Evolutionary conservation across 108 stramenopile genomes (phyloP), one percentile per base, ranked within the genome.

Genomic region (Cyclotella baltica): DNA sequence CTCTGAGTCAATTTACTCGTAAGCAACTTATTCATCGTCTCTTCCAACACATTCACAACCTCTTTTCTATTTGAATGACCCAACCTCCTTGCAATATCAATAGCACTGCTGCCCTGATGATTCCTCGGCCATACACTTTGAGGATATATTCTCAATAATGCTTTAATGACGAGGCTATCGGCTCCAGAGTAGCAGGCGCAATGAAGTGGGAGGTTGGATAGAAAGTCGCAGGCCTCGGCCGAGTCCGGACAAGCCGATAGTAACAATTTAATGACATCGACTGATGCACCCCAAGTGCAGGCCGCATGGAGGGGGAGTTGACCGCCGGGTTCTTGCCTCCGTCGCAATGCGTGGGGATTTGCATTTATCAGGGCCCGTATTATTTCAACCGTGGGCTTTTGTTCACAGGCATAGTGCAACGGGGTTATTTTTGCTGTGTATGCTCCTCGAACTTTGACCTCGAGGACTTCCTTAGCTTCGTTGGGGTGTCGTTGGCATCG

Each of bases 181-280:
- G 91, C 80, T 25, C 95, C 95, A 23, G 95, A 90, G 69, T 92
- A 96, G 58, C 86, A 89, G 4, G 92, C 92, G 28, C 88, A 89
- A 81, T 96, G 95, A 53, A 96, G 62, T 27, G 95, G 89, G 10
- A 92, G 63, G 73, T 96, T 96, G 16, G 92, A 91, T 1, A 91
- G 70, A 48, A 92, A 90, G 40, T 96, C 95, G 65, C 68, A 62
- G 38, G 80, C 70, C 37, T 83, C 81, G 55, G 85, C 88, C n/a
- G 83, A 75, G 16, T 72, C 75, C 22, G 88, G 87, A 61, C 90
- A 81, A 0, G 88, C 87, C 11, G 57, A 47, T 46, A 92, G 59
- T 55, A 96, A 66, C 1, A 74, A 50, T 30, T 58, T 55, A n/a
- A 96, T 65, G 28, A 88, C 88, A 28, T 76, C 79, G 11, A 77